Evolutionary conservation across 2,329 filamentous ascomycete species (phyloP).

Genomic region (Microthyrium microscopicum): DNA sequence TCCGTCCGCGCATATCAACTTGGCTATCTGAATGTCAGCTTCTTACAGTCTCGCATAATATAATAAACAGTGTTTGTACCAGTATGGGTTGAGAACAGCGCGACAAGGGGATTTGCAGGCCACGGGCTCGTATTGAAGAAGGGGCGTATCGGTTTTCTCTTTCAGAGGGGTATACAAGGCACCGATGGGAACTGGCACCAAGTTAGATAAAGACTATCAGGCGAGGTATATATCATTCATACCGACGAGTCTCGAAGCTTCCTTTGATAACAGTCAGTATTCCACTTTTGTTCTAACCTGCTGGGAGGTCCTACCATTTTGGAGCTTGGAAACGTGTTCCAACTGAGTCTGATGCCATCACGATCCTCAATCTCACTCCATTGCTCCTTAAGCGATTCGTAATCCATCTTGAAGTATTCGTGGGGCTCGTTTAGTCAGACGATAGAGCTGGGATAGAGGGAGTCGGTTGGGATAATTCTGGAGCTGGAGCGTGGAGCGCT

Average conservation of each 20-base stretch:
- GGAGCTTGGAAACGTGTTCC: slow-evolving; percentile 97
- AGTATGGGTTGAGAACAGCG: slow-evolving; percentile 92
- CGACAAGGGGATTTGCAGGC: slow-evolving; percentile 93
- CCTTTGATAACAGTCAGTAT: slow-evolving; percentile 34
- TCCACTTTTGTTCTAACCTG: slow-evolving; percentile 8
- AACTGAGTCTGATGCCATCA: slow-evolving; percentile 89
- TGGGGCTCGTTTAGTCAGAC: slow-evolving; percentile 3
- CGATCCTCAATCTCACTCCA: slow-evolving; percentile 94
- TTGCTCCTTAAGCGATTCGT: slow-evolving; percentile 83
- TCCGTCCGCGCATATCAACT: slow-evolving; percentile 65
- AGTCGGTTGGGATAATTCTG: slow-evolving; percentile 7
- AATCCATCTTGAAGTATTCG: slow-evolving; percentile 52
- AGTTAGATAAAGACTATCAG: slow-evolving; percentile 9
- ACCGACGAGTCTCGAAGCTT: slow-evolving; percentile 74
- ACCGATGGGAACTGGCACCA: slow-evolving; percentile 61
- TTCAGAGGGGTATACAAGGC: slow-evolving; percentile 91
- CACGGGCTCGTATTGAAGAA: slow-evolving; percentile 90
- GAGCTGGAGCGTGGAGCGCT: slow-evolving; percentile 1
- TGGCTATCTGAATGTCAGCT: slow-evolving; percentile 37
- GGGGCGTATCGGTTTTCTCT: slow-evolving; percentile 75
- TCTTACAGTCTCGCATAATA: not conserved
- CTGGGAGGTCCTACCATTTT: slow-evolving; percentile 49
- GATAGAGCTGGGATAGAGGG: slow-evolving; percentile 6
- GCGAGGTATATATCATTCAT: slow-evolving; percentile 6
- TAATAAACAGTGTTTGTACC: slow-evolving; percentile 37